These are phyloP conservation scores for Dentiscutata heterogama DNA, from an alignment of 371 early-diverging fungal species.

Conservation along the genomic window DNA sequence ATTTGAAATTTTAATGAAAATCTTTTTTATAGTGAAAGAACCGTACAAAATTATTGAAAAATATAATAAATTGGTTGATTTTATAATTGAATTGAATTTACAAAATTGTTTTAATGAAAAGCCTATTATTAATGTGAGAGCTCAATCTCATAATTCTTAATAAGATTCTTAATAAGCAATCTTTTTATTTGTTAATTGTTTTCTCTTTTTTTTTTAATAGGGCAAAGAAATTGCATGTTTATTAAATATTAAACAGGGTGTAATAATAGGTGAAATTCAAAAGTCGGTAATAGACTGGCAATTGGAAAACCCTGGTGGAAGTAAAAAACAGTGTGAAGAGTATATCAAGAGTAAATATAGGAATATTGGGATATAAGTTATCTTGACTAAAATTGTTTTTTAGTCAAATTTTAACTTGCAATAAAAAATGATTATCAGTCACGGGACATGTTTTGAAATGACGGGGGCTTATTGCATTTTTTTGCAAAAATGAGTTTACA, in stretches of 20 bases:
- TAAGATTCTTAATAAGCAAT: not conserved
- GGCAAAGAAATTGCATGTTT: constrained; percentile 69
- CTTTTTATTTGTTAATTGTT: constrained; percentile 32
- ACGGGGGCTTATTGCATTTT: too few species aligned
- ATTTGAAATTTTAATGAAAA: not conserved
- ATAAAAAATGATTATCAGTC: too few species aligned
- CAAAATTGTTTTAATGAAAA: constrained; percentile 68
- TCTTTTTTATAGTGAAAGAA: not conserved
- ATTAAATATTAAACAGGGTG: constrained; percentile 75
- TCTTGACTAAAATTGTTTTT: too few species aligned
- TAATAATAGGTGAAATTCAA: constrained; percentile 64
- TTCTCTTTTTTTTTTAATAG: constrained; percentile 47
- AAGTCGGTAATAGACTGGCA: constrained; percentile 80
- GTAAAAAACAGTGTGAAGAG: constrained; percentile 65
- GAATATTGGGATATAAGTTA: too few species aligned
- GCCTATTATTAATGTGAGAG: constrained; percentile 71
- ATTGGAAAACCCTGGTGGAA: constrained; percentile 71
- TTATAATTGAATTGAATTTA: constrained; percentile 59
- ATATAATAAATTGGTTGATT: constrained; percentile 56
- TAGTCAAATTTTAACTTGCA: too few species aligned
- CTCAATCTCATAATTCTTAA: not conserved
- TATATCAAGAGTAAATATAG: constrained; percentile 47
- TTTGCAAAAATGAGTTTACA: too few species aligned
- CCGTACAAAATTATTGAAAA: constrained; percentile 44
- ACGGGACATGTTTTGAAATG: too few species aligned